These are phyloP conservation scores for Populus hybrid DNA, from an alignment of 441 rosid species.

Conservation along the genomic window DNA sequence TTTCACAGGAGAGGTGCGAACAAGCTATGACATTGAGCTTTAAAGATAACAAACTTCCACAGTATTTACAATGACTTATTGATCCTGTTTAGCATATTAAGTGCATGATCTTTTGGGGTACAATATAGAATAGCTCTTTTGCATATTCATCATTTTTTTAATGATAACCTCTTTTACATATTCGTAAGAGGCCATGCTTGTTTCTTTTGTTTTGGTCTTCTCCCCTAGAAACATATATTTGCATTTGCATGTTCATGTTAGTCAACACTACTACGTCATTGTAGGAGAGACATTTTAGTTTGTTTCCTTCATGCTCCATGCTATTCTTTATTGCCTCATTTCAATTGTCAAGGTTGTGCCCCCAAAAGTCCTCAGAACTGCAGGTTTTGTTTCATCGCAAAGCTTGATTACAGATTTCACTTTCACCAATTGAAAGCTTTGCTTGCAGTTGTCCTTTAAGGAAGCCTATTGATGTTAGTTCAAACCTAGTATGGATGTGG, in stretches of 20 bases:
- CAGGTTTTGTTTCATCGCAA: background rate
- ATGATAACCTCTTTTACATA: background rate
- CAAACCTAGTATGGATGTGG: background rate
- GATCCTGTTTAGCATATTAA: background rate
- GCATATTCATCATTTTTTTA: background rate
- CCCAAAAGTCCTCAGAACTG: background rate
- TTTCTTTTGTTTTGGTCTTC: background rate
- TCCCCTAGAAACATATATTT: background rate
- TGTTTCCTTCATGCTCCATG: background rate
- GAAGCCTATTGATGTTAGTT: background rate
- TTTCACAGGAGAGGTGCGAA: slow-evolving; percentile 84
- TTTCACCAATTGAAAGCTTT: background rate
- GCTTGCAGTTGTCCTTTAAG: background rate
- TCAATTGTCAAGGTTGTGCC: background rate
- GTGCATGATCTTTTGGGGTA: background rate
- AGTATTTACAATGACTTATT: background rate
- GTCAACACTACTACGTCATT: too few relatives aligned
- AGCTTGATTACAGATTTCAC: background rate
- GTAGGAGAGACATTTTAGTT: background rate
- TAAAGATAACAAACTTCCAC: background rate
- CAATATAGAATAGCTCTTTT: background rate
- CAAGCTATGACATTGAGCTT: background rate
- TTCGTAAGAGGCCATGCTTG: background rate
- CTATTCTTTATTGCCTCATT: background rate
- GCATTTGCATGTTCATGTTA: background rate